Conservation (phyloP, 768 basidiomycete species). For the Phaeotremella skinneri region DNA sequence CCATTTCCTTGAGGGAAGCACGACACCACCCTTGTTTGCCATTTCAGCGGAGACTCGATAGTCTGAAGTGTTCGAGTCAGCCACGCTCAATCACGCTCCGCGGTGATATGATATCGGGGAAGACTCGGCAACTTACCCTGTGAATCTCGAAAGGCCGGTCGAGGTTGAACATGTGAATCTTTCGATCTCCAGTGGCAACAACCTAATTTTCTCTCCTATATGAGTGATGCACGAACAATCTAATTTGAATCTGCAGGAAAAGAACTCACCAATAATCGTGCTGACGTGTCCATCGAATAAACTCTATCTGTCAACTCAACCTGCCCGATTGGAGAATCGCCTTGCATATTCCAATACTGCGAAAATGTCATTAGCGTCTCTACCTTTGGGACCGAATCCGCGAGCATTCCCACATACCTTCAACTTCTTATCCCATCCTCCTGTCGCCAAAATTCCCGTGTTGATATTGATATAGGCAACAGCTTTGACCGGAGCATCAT, state of each 20-base stretch:
- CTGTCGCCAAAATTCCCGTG: slow-evolving; percentile 70
- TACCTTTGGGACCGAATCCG: neutral
- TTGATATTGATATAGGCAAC: slow-evolving; percentile 73
- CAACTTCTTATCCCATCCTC: slow-evolving; percentile 96
- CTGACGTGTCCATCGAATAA: slow-evolving; percentile 78
- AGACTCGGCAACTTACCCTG: slow-evolving; percentile 58
- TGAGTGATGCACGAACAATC: neutral
- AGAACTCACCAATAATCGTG: slow-evolving; percentile 62
- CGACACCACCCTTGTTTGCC: slow-evolving; percentile 50
- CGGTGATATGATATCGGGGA: neutral
- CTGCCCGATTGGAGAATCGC: slow-evolving; percentile 69
- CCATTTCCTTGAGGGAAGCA: slow-evolving; percentile 53
- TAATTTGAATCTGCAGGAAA: neutral
- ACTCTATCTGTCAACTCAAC: slow-evolving; percentile 86
- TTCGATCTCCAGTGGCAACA: slow-evolving; percentile 87
- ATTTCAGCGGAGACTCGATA: slow-evolving; percentile 77
- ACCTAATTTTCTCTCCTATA: slow-evolving; percentile 57
- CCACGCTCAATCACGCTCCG: slow-evolving; percentile 7
- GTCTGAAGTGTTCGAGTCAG: slow-evolving; percentile 58
- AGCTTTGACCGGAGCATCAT: slow-evolving; percentile 82
- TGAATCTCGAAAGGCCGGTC: slow-evolving; percentile 73
- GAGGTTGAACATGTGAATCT: slow-evolving; percentile 85
- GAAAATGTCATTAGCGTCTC: neutral
- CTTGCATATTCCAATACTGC: slow-evolving; percentile 90
- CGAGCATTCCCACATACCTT: slow-evolving; percentile 61